Evolutionary conservation across 257 asterid species (phyloP).

Genomic region (Schizonepeta tenuifolia): DNA sequence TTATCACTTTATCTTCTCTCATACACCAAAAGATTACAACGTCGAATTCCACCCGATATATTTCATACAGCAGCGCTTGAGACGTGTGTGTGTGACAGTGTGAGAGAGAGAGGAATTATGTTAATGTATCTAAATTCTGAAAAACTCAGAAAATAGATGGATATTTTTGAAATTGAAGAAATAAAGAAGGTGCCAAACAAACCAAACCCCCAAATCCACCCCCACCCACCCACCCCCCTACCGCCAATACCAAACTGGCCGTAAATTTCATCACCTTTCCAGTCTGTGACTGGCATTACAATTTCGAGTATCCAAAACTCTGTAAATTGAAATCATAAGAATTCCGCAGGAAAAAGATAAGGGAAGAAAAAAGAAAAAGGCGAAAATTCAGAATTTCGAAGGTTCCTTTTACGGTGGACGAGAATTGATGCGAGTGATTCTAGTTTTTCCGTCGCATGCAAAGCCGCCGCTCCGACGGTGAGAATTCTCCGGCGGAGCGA

Average conservation of each 20-base stretch:
- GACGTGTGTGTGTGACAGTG: neutral
- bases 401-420: neutral
- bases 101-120: neutral
- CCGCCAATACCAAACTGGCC: conserved; percentile 14
- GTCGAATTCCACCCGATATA: no score
- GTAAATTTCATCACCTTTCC: conserved; percentile 22
- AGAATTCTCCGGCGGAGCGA: conserved; percentile 28
- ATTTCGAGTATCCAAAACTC: neutral
- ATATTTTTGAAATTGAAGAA: conserved; percentile 12
- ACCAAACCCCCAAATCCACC: conserved; percentile 10
- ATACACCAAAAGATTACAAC: neutral
- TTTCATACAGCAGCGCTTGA: no score
- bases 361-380: neutral
- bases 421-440: neutral
- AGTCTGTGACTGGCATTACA: conserved; percentile 1
- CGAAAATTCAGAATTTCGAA: neutral
- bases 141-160: conserved; percentile 3
- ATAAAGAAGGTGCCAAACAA: conserved; percentile 18
- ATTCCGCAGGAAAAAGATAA: neutral
- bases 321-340: neutral
- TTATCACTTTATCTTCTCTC: neutral
- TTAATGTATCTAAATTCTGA: neutral
- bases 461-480: conserved; percentile 26
- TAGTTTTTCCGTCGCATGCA: conserved; percentile 32
- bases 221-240: neutral